Base-by-base conservation (phyloP, 495 filamentous ascomycete genomes). In the Achaetomiella virescens region DNA sequence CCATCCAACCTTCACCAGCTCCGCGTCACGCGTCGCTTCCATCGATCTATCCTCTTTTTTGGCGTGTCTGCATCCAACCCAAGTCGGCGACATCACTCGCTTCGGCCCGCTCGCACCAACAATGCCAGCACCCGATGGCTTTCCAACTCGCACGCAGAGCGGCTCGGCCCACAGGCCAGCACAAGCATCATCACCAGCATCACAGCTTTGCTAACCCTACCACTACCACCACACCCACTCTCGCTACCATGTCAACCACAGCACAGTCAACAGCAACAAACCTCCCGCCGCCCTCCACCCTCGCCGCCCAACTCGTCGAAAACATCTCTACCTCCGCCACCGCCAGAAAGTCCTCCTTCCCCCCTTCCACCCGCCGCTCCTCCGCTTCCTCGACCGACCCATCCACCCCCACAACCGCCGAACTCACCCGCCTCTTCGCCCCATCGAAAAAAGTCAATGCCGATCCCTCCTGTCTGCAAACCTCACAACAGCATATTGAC, bases 281-380 rank as follows among this genome's bases (percentile, higher is more conserved):
- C 27, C 27, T 31, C 9, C 77, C 79, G 48, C 82, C 84, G 24
- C 81, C 84, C 18, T 87, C 87, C n/a, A 85, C 85, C 33, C 69
- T 89, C 54, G 84, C 85, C 25, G 83, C 82, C 10, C 82, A 86
- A 53, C 75, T 89, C 52, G 83, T 82, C 48, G 74, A 78, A 59
- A 77, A 76, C 59, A 72, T 84, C 50, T 74, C 79, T 14, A 59
- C 72, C 20, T 65, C 73, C 24, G 65, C 72, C 40, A 42, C 49
- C 4, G 3, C 10, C 27, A 31, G 9, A 5, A 31, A 31, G 9
- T 5, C 40, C n/a, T 3, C 40, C 12, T n/a, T 17, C 40, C 17
- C 40, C 40, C 20, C 40, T 38, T 41, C 68, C 29, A 65, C 65
- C 27, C 71, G n/a, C n/a, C n/a, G n/a, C n/a, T n/a, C n/a, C n/a